These are phyloP conservation scores for Dimargaris verticillata DNA, from an alignment of 192 early-diverging fungal genomes.

Conservation along the genomic window DNA sequence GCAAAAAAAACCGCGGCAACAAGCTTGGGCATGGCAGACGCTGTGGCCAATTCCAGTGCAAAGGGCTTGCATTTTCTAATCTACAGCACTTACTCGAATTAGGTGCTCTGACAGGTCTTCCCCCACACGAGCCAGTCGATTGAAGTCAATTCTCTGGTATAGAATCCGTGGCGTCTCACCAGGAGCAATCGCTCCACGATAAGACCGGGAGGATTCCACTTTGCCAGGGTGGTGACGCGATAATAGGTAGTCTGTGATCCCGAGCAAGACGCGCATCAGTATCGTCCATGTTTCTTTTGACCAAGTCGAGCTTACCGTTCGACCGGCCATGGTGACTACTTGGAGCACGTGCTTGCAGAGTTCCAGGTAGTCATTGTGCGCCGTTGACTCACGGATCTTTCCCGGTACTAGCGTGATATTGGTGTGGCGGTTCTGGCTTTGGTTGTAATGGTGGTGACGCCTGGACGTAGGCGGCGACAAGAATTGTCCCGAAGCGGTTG, in stretches of 20 bases:
- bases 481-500: no score
- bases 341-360: constrained; percentile 55
- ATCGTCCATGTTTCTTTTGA: constrained; percentile 65
- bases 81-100: constrained; percentile 38
- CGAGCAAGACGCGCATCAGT: constrained; percentile 62
- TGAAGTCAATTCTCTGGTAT: no score
- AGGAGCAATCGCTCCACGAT: no score
- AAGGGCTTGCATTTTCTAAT: no score
- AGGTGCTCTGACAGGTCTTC: constrained; percentile 62
- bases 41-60: no score
- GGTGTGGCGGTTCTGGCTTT: not conserved
- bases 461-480: not conserved
- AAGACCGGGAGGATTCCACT: no score
- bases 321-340: constrained; percentile 40
- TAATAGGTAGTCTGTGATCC: constrained; percentile 56
- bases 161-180: no score
- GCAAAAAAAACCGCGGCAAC: no score
- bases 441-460: not conserved
- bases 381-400: constrained; percentile 16
- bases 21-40: no score
- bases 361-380: constrained; percentile 42
- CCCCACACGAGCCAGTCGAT: constrained; percentile 34
- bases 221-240: constrained; percentile 1
- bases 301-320: constrained; percentile 38
- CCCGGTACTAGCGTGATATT: constrained; percentile 4